phyloP scores from a whole-genome alignment of 495 filamentous ascomycete species.

The Haplographium delicatum region DNA sequence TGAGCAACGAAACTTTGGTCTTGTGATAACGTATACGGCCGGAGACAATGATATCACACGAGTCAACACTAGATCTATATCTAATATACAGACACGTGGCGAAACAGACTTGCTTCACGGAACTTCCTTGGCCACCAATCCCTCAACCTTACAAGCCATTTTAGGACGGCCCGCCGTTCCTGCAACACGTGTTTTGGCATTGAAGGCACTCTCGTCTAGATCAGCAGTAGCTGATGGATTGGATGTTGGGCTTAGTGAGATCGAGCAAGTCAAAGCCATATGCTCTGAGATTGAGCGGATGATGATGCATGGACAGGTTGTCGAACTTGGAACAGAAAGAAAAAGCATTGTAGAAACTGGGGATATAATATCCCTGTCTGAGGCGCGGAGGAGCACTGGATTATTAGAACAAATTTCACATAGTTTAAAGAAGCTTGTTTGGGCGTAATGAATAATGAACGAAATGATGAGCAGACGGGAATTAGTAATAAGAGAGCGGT shows the following conservation, averaged over 20 bases:
- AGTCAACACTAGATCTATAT: conserved; percentile 79
- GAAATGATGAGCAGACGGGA: too few relatives aligned
- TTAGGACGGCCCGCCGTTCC: conserved; percentile 23
- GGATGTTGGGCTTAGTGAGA: conserved; percentile 50
- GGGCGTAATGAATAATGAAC: conserved; percentile 59
- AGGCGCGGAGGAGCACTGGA: conserved; percentile 84
- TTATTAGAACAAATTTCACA: conserved; percentile 81
- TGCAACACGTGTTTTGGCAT: conserved; percentile 30
- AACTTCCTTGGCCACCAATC: conserved; percentile 11
- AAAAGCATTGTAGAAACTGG: conserved; percentile 53
- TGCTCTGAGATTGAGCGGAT: conserved; percentile 46
- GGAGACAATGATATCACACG: conserved; percentile 61
- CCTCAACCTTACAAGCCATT: conserved; percentile 11
- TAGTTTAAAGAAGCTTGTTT: conserved; percentile 85
- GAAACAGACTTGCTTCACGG: conserved; percentile 13
- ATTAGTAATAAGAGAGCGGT: too few relatives aligned
- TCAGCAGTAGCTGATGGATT: conserved; percentile 36
- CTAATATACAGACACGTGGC: conserved; percentile 34
- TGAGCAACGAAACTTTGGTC: conserved; percentile 72
- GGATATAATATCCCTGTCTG: conserved; percentile 74
- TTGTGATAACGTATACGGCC: conserved; percentile 70
- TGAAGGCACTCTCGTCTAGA: conserved; percentile 58
- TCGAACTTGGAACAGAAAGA: conserved; percentile 29
- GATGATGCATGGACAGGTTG: conserved; percentile 19
- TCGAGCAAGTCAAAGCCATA: conserved; percentile 63